Evolutionary conservation across 208 protist species (phyloP).

Genomic region (Angomonas deanei): DNA sequence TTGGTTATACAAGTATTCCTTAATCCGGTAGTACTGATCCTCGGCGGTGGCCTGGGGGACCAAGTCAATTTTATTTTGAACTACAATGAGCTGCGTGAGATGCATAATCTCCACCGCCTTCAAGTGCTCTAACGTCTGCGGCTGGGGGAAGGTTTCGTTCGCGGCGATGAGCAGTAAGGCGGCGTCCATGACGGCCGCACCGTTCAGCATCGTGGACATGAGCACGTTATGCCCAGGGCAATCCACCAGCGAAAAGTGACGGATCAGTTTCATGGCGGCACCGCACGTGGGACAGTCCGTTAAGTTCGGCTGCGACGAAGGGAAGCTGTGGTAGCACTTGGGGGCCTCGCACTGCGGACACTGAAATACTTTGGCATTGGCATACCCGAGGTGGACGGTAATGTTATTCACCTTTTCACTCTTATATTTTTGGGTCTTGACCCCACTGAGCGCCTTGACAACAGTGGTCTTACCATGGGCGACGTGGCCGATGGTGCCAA

Average conservation of each 20-base stretch:
- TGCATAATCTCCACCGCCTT: slow-evolving; percentile 99
- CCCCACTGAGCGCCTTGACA: slow-evolving; percentile 98
- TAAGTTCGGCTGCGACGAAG: slow-evolving; percentile 87
- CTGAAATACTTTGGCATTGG: slow-evolving; percentile 98
- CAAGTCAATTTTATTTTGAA: slow-evolving; percentile 99
- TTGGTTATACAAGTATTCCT: slow-evolving; percentile 82
- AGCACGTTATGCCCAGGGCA: slow-evolving; percentile 99
- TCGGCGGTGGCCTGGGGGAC: slow-evolving; percentile 94
- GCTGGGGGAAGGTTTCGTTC: slow-evolving; percentile 98
- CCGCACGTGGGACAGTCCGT: slow-evolving; percentile 70
- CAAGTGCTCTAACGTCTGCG: slow-evolving; percentile 94
- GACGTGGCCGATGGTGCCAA: slow-evolving; percentile 99
- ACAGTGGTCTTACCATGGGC: slow-evolving; percentile 99
- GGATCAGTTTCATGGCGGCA: slow-evolving; percentile 60
- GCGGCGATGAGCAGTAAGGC: slow-evolving; percentile 99
- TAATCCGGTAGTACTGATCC: slow-evolving; percentile 96
- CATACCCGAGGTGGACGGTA: slow-evolving; percentile 99
- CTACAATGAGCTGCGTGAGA: slow-evolving; percentile 97
- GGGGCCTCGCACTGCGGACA: slow-evolving; percentile 87
- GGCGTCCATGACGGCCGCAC: slow-evolving; percentile 99
- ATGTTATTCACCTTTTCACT: slow-evolving; percentile 99
- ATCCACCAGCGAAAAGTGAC: slow-evolving; percentile 99
- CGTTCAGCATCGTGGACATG: slow-evolving; percentile 99
- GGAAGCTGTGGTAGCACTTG: slow-evolving; percentile 89
- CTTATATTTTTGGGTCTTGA: slow-evolving; percentile 99